Conservation (phyloP, 208 protist genomes). For the Crithidia bombi region DNA sequence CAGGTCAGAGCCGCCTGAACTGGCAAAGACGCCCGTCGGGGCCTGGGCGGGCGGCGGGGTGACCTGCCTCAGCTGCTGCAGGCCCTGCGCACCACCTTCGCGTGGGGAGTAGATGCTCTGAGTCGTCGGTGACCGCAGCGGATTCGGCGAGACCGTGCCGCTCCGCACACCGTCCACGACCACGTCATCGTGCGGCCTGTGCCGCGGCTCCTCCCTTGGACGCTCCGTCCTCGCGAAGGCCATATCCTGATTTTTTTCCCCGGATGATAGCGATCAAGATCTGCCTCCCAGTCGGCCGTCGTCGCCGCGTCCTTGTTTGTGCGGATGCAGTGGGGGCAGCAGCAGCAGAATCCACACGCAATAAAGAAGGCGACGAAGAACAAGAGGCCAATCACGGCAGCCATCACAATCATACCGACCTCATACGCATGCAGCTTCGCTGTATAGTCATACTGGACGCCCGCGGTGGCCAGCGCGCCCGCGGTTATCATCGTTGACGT, state of each 20-base stretch:
- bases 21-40: background rate
- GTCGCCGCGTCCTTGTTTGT: background rate
- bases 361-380: constrained; percentile 34
- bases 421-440: background rate
- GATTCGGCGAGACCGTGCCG: background rate
- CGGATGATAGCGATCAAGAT: background rate
- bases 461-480: constrained; percentile 11
- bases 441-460: constrained; percentile 25
- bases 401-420: constrained; percentile 45
- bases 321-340: constrained; percentile 22
- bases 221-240: background rate
- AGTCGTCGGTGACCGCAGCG: background rate
- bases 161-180: background rate
- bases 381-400: constrained; percentile 26
- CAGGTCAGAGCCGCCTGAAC: background rate
- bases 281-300: background rate
- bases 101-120: background rate
- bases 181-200: background rate
- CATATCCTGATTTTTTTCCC: background rate
- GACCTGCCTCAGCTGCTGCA: background rate
- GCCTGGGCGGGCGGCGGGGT: background rate
- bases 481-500: background rate
- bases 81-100: background rate
- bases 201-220: background rate
- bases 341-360: constrained; percentile 21